Evolutionary conservation across 805 yeast genomes (phyloP).

Genomic region (Hanseniaspora singularis): DNA sequence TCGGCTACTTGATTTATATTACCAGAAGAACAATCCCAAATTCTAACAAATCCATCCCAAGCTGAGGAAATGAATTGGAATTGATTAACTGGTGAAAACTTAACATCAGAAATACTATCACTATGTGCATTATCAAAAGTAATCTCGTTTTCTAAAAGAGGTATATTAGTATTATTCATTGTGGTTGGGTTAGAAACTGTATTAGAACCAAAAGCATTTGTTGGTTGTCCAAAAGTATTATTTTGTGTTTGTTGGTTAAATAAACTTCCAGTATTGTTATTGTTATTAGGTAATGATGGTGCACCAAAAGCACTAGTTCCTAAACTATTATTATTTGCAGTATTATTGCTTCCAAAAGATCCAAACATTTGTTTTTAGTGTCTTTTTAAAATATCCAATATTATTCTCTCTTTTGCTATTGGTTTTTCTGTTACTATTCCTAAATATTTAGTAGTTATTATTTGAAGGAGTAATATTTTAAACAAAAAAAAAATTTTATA

Average conservation of each 20-base stretch:
- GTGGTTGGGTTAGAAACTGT: slow-evolving; percentile 22
- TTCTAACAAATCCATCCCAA: slow-evolving; percentile 91
- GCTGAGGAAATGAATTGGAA: slow-evolving; percentile 62
- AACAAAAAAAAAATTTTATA: too few relatives aligned
- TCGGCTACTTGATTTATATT: slow-evolving; percentile 32
- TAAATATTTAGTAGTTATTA: too few relatives aligned
- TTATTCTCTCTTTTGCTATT: too few relatives aligned
- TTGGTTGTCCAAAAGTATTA: slow-evolving; percentile 1
- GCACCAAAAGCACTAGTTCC: background rate
- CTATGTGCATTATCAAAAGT: slow-evolving; percentile 73
- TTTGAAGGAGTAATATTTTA: too few relatives aligned
- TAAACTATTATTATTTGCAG: background rate
- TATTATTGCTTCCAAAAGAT: background rate
- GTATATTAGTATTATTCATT: slow-evolving; percentile 22
- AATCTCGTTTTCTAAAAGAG: slow-evolving; percentile 50
- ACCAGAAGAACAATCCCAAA: slow-evolving; percentile 82
- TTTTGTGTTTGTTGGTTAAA: slow-evolving; percentile 4
- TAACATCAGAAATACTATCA: slow-evolving; percentile 71
- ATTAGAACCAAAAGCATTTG: slow-evolving; percentile 8
- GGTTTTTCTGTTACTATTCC: too few relatives aligned
- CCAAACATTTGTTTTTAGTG: too few relatives aligned
- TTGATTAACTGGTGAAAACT: slow-evolving; percentile 81
- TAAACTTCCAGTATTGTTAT: background rate
- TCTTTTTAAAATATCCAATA: too few relatives aligned
- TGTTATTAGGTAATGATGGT: background rate